These are phyloP conservation scores for Schizopora paradoxa DNA, from an alignment of 1,284 basidiomycete species.

Conservation along the genomic window DNA sequence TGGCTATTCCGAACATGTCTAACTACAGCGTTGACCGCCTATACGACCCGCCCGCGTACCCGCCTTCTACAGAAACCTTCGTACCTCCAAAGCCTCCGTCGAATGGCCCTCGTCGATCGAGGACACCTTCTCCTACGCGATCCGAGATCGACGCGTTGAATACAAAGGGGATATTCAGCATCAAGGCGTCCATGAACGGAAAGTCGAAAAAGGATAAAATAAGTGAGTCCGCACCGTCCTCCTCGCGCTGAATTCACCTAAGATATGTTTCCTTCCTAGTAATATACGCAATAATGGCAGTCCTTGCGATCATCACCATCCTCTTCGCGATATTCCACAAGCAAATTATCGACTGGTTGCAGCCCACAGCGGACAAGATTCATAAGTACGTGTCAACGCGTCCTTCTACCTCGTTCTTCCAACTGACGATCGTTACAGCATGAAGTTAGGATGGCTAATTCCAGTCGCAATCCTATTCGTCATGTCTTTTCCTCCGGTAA, in stretches of 20 bases:
- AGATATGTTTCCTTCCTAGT: not conserved
- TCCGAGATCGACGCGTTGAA: conserved; percentile 32
- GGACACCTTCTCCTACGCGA: conserved; percentile 37
- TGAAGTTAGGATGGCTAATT: conserved; percentile 43
- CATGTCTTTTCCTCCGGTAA: conserved; percentile 26
- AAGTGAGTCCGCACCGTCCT: conserved; percentile 5
- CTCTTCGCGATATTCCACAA: conserved; percentile 50
- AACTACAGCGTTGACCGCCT: too few relatives aligned
- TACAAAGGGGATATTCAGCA: too few relatives aligned
- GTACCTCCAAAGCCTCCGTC: too few relatives aligned
- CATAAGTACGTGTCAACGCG: conserved; percentile 25
- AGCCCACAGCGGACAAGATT: conserved; percentile 50
- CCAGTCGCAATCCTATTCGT: conserved; percentile 38
- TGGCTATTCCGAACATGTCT: too few relatives aligned
- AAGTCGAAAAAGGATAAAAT: too few relatives aligned
- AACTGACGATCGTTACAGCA: conserved; percentile 18
- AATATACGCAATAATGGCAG: conserved; percentile 1
- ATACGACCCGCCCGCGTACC: too few relatives aligned
- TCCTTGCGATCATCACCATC: conserved; percentile 34
- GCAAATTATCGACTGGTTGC: conserved; percentile 54
- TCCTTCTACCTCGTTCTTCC: not conserved
- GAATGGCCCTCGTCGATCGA: not conserved
- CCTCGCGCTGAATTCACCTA: too few relatives aligned
- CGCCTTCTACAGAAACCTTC: too few relatives aligned
- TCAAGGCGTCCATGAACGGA: too few relatives aligned